Conservation (phyloP, 1,284 basidiomycete genomes). For the Neonothopanus nambi region DNA sequence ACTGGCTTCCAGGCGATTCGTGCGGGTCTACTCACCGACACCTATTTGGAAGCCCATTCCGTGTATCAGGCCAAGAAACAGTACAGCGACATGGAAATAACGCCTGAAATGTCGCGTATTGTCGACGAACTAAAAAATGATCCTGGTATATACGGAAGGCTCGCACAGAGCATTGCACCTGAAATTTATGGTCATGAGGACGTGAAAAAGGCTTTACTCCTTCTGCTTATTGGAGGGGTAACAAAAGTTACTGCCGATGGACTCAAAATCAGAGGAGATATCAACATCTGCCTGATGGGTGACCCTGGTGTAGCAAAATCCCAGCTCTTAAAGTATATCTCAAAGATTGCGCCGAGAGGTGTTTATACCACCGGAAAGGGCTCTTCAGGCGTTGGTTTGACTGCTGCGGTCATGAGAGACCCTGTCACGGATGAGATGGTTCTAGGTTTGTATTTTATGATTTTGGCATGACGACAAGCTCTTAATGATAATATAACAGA, state of each 20-base stretch:
- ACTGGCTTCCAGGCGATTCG: constrained; percentile 88
- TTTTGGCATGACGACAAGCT: constrained; percentile 5
- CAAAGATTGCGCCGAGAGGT: constrained; percentile 96
- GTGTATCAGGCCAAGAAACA: constrained; percentile 97
- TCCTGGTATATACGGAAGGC: constrained; percentile 80
- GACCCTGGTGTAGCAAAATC: constrained; percentile 99
- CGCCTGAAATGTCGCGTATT: constrained; percentile 77
- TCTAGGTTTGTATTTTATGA: constrained; percentile 64
- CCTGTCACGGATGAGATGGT: constrained; percentile 99
- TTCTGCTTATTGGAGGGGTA: constrained; percentile 94
- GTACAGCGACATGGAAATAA: constrained; percentile 92
- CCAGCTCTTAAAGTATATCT: constrained; percentile 97
- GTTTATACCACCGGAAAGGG: constrained; percentile 99
- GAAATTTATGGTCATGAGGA: constrained; percentile 99
- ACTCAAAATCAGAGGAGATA: constrained; percentile 98
- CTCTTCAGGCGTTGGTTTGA: constrained; percentile 97
- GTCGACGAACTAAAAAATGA: constrained; percentile 77
- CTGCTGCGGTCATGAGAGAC: constrained; percentile 98
- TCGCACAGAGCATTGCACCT: constrained; percentile 90
- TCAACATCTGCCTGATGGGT: constrained; percentile 99
- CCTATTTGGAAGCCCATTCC: constrained; percentile 92
- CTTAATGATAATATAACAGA: constrained; percentile 52
- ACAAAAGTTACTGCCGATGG: constrained; percentile 95
- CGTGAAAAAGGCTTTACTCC: constrained; percentile 95
- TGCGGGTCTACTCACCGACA: constrained; percentile 97